Conservation (phyloP, 176 grass and related monocot genomes). For the Oryza meyeriana region DNA sequence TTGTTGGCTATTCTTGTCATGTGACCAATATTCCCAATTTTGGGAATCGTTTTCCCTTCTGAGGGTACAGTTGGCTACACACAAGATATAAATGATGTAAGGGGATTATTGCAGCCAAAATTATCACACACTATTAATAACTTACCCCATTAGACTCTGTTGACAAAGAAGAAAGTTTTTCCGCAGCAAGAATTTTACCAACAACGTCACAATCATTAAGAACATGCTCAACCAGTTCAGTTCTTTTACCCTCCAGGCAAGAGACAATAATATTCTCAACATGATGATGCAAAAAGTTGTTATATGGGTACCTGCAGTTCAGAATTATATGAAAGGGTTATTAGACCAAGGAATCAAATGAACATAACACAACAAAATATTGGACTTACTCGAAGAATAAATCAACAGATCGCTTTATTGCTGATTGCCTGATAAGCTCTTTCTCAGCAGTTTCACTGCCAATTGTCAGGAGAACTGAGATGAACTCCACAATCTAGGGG, state of each 20-base stretch:
- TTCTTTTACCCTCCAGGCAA: conserved; percentile 85
- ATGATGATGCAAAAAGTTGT: conserved; percentile 97
- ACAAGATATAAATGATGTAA: conserved; percentile 9
- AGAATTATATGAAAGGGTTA: conserved; percentile 20
- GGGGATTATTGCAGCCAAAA: not conserved
- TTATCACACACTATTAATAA: not conserved
- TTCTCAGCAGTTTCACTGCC: conserved; percentile 93
- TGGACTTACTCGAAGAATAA: conserved; percentile 93
- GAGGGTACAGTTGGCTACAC: conserved; percentile 66
- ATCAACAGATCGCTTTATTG: conserved; percentile 72
- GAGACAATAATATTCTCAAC: conserved; percentile 91
- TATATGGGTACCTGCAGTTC: conserved; percentile 80
- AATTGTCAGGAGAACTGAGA: conserved; percentile 90
- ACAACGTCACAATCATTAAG: conserved; percentile 83
- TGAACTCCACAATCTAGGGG: conserved; percentile 89
- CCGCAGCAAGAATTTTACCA: conserved; percentile 81
- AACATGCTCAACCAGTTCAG: conserved; percentile 80
- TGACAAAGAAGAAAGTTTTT: conserved; percentile 66
- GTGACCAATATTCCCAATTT: conserved; percentile 93
- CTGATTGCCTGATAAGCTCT: conserved; percentile 72
- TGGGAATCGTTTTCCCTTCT: conserved; percentile 74
- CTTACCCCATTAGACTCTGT: conserved; percentile 74
- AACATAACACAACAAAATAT: not conserved
- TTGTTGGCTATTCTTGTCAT: conserved; percentile 94
- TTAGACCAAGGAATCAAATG: not conserved